phyloP scores from a whole-genome alignment of 331 rosid genomes.

The Spiraea crenata region DNA sequence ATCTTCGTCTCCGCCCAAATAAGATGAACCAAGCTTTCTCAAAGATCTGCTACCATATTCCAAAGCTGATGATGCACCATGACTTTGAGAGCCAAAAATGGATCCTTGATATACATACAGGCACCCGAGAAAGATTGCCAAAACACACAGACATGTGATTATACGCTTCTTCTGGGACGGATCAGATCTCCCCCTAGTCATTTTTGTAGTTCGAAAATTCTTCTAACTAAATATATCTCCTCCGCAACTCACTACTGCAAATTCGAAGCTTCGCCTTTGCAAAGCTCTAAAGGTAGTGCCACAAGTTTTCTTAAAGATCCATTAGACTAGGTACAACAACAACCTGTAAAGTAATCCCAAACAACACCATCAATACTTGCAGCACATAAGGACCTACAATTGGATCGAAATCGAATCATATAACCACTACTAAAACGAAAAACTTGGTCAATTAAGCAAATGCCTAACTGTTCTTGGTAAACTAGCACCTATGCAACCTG shows the following conservation, averaged over 20 bases:
- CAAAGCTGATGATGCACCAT: constrained; percentile 65
- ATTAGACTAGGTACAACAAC: constrained; percentile 12
- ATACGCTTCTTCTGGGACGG: constrained; percentile 74
- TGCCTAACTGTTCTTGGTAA: not conserved
- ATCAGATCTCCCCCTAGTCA: constrained; percentile 84
- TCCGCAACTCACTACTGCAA: constrained; percentile 15
- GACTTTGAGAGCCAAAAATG: constrained; percentile 63
- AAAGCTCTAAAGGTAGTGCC: constrained; percentile 14
- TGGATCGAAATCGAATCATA: too few species aligned
- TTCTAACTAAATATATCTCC: constrained; percentile 29
- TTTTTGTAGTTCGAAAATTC: constrained; percentile 37
- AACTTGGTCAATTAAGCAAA: not conserved
- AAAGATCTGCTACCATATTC: constrained; percentile 79
- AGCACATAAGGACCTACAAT: not conserved
- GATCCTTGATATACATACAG: constrained; percentile 82
- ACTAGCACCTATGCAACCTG: constrained; percentile 17
- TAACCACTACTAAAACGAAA: not conserved
- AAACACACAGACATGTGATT: constrained; percentile 55
- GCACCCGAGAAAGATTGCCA: constrained; percentile 65
- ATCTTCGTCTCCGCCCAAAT: constrained; percentile 69
- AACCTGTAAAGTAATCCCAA: constrained; percentile 39
- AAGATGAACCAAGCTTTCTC: constrained; percentile 76
- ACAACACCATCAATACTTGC: constrained; percentile 23
- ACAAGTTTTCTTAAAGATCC: constrained; percentile 21
- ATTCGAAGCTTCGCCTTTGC: constrained; percentile 11